Evolutionary conservation across 2,329 filamentous ascomycete species (phyloP), one percentile per base, ranked within the genome.

Genomic region (Myriosclerotinia scirpicola): DNA sequence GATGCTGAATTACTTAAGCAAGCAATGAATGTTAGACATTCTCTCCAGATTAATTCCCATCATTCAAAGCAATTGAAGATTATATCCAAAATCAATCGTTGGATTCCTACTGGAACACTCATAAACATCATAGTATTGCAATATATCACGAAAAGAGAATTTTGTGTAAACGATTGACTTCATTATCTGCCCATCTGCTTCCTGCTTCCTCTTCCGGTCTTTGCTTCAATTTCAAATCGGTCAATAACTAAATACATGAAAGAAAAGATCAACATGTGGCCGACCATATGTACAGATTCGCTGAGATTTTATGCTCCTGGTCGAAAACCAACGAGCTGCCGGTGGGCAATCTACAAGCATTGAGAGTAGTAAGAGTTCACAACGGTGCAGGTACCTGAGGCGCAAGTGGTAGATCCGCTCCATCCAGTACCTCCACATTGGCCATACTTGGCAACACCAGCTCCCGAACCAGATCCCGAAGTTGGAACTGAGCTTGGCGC

Each of bases 391-490:
- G 55, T 62, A 6, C 65, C 53, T 20, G 38, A 46, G 12, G 40
- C 56, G 40, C 71, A 74, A n/a, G 6, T 34, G 7, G 69, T 73
- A 9, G 64, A 30, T 20, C 73, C 72, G 17, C 64, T 62, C 30
- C 67, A 73, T 5, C 63, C 64, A 44, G 56, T 63, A 61, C 72
- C 72, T 48, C 71, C 73, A 56, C 73, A 74, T 48, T 74, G 71
- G 40, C 48, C 61, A 20, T 60, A 74, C 36, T 58, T 69, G 22
- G 30, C 55, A 48, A 67, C 58, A 42, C 67, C 59, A 44, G 55
- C 17, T 40, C 63, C 52, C 2, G 63, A 50, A 46, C 48, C 54
- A 44, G 55, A 20, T 40, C 63, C 52, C 2, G 63, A 50, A 46
- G 54, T 54, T 40, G 66, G 22, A 42, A 54, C 26, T 2, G 54